Evolutionary conservation across 192 early-diverging fungal species (phyloP).

Genomic region (Linnemannia hyalina): DNA sequence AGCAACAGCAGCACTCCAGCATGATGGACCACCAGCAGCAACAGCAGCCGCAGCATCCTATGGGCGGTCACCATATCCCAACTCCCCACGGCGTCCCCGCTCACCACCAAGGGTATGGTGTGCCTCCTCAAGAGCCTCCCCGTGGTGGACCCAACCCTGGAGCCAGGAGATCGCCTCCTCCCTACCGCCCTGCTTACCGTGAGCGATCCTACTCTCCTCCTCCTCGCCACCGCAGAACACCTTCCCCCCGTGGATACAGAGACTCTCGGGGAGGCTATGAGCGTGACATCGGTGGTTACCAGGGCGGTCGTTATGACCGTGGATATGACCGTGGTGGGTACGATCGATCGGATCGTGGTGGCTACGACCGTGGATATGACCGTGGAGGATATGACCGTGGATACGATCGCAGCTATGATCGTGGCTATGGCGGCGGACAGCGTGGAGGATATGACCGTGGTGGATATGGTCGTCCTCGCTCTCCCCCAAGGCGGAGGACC

Average conservation of each 20-base stretch:
- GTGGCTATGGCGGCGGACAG: constrained; percentile 54
- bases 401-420: constrained; percentile 15
- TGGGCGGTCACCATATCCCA: constrained; percentile 21
- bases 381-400: constrained; percentile 36
- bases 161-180: constrained; percentile 30
- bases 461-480: constrained; percentile 59
- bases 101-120: constrained; percentile 26
- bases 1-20: constrained; percentile 33
- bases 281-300: constrained; percentile 38
- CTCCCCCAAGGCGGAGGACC: constrained; percentile 61
- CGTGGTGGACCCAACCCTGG: constrained; percentile 11
- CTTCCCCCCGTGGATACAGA: constrained; percentile 56
- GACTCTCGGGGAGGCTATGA: constrained; percentile 44
- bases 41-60: constrained; percentile 19
- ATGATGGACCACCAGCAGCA: constrained; percentile 24
- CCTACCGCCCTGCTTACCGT: constrained; percentile 36
- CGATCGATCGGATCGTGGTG: constrained; percentile 18
- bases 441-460: constrained; percentile 55
- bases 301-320: constrained; percentile 31
- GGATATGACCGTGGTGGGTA: constrained; percentile 43
- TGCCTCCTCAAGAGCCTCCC: constrained; percentile 23
- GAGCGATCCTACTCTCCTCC: constrained; percentile 59
- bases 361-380: constrained; percentile 50
- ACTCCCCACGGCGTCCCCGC: not conserved
- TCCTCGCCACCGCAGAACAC: constrained; percentile 48